Evolutionary conservation across 129 eudicot species (phyloP).

Genomic region (Scalesia atractyloides): DNA sequence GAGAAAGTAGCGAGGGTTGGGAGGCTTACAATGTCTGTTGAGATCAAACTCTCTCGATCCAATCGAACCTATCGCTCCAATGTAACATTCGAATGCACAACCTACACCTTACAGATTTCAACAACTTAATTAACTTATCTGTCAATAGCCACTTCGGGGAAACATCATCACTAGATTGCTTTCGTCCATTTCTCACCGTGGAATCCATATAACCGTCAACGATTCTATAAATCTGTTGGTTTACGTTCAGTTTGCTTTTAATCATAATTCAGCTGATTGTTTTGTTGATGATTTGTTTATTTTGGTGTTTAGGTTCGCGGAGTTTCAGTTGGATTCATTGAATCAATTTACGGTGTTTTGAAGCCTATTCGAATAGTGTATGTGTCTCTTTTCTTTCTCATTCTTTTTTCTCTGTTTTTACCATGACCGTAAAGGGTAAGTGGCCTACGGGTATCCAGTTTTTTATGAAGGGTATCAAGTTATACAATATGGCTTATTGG

Average conservation of each 20-base stretch:
- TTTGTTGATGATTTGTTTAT: not conserved
- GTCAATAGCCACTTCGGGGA: slow-evolving; percentile 62
- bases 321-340: slow-evolving; percentile 85
- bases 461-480: too few species aligned
- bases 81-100: slow-evolving; percentile 19
- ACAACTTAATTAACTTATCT: not conserved
- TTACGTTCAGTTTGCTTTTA: not conserved
- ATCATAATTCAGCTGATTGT: not conserved
- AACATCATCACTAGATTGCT: slow-evolving; percentile 55
- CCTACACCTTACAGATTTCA: not conserved
- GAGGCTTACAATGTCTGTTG: slow-evolving; percentile 45
- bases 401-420: too few species aligned
- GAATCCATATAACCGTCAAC: slow-evolving; percentile 63
- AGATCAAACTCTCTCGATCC: slow-evolving; percentile 77
- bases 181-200: slow-evolving; percentile 62
- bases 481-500: too few species aligned
- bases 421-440: too few species aligned
- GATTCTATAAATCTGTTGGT: slow-evolving; percentile 84
- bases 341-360: slow-evolving; percentile 67
- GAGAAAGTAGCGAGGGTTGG: too few species aligned
- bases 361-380: slow-evolving; percentile 67
- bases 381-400: not conserved
- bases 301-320: slow-evolving; percentile 69
- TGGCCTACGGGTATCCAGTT: too few species aligned
- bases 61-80: slow-evolving; percentile 68